These are phyloP conservation scores for Pharus latifolius DNA, from an alignment of 176 grass and related monocot species.

Conservation along the genomic window DNA sequence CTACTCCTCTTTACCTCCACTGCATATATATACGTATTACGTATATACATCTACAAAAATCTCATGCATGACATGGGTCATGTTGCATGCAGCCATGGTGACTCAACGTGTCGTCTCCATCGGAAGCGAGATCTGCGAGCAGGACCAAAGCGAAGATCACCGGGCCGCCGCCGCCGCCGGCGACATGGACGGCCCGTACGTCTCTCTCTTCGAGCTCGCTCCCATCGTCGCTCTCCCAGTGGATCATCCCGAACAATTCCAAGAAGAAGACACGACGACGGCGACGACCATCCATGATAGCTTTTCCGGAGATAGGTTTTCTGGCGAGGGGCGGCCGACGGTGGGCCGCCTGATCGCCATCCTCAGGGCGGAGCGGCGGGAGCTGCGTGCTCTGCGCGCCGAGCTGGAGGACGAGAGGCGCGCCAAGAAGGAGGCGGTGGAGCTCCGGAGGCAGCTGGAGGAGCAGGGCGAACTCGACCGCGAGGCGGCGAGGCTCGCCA, in stretches of 20 bases:
- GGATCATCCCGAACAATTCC: background rate
- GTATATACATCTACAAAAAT: background rate
- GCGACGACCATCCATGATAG: background rate
- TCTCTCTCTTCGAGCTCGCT: conserved; percentile 39
- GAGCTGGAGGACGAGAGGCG: conserved; percentile 12
- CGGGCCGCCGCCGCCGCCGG: background rate
- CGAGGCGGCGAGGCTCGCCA: conserved; percentile 37
- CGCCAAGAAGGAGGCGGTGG: background rate
- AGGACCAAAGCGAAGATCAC: background rate
- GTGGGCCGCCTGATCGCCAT: background rate
- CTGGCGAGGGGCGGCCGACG: background rate
- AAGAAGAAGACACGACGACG: background rate
- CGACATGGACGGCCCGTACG: background rate
- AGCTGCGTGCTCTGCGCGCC: conserved; percentile 11
- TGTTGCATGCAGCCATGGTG: background rate
- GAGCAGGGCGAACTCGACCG: conserved; percentile 35
- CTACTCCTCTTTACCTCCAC: no score
- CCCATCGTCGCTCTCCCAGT: background rate
- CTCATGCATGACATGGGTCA: background rate
- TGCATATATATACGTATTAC: no score
- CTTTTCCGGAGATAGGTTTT: background rate
- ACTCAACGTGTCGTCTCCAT: conserved; percentile 29
- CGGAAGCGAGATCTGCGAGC: conserved; percentile 52
- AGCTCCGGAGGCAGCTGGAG: conserved; percentile 23
- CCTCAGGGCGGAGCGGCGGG: background rate